phyloP scores from a whole-genome alignment of 2,329 filamentous ascomycete species.

The Lasiodiplodia theobromae region DNA sequence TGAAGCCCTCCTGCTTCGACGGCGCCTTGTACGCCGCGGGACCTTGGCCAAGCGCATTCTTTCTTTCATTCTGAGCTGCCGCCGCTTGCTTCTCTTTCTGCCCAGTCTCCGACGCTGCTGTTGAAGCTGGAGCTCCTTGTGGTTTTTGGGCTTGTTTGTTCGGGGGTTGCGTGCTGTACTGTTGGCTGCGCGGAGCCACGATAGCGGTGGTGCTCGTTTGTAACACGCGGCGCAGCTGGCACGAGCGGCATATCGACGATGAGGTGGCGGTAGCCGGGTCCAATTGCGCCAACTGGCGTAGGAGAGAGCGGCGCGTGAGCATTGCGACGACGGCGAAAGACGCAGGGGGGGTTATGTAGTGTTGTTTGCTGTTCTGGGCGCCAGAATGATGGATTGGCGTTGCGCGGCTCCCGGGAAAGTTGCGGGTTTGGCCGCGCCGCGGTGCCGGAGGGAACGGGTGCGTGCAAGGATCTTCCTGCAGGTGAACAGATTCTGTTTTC shows the following conservation, averaged over 20 bases:
- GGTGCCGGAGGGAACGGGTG: too few relatives aligned
- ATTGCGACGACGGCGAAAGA: background rate
- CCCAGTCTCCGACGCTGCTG: background rate
- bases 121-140: background rate
- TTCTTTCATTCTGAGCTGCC: background rate
- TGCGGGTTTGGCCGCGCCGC: background rate
- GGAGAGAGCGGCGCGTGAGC: slow-evolving; percentile 16
- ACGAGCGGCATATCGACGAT: slow-evolving; percentile 11
- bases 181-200: background rate
- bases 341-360: background rate
- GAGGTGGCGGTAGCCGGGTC: background rate
- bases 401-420: background rate
- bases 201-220: background rate
- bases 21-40: slow-evolving; percentile 27
- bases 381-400: background rate
- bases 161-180: background rate
- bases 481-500: background rate
- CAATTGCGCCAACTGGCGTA: slow-evolving; percentile 1
- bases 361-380: background rate
- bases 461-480: background rate
- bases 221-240: slow-evolving; percentile 17
- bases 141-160: background rate
- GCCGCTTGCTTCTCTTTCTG: background rate
- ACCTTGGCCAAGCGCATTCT: slow-evolving; percentile 23
- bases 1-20: slow-evolving; percentile 47